These are phyloP conservation scores for Hypoxylon subgilvum DNA, from an alignment of 495 filamentous ascomycete species.

Conservation along the genomic window DNA sequence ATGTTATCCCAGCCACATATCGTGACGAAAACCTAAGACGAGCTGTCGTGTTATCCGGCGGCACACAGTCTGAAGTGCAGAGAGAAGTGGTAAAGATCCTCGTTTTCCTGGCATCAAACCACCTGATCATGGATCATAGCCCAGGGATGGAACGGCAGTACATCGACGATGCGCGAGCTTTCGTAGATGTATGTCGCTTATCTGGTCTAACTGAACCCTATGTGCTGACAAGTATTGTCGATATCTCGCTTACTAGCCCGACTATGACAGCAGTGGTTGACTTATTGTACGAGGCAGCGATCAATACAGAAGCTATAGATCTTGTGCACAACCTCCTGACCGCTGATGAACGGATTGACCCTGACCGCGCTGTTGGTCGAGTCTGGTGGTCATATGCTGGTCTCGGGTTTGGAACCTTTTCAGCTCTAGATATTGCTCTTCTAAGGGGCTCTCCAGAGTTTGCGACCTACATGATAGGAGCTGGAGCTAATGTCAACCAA, in stretches of 20 bases:
- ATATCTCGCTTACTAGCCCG: not conserved
- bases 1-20: conserved; percentile 9
- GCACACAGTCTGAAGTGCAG: not conserved
- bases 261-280: conserved; percentile 14
- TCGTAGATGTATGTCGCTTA: conserved; percentile 9
- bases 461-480: not conserved
- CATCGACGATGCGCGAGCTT: not conserved
- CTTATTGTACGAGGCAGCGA: conserved; percentile 12
- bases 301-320: conserved; percentile 10
- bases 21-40: conserved; percentile 12
- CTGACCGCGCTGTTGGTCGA: not conserved
- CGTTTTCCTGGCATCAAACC: conserved; percentile 16
- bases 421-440: too few species aligned
- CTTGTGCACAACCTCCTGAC: conserved; percentile 6
- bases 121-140: not conserved
- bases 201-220: conserved; percentile 7
- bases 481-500: not conserved
- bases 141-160: not conserved
- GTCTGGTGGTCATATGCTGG: not conserved
- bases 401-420: too few species aligned
- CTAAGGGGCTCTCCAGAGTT: too few species aligned
- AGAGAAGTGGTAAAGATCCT: conserved; percentile 11
- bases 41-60: conserved; percentile 6
- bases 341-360: conserved; percentile 3
- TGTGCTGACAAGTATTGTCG: not conserved